A percentile compares a stretch with the other conserved stretches of the same genome.
Conservation (phyloP, 2,329 filamentous ascomycete genomes). For the Samsoniella hepiali region DNA sequence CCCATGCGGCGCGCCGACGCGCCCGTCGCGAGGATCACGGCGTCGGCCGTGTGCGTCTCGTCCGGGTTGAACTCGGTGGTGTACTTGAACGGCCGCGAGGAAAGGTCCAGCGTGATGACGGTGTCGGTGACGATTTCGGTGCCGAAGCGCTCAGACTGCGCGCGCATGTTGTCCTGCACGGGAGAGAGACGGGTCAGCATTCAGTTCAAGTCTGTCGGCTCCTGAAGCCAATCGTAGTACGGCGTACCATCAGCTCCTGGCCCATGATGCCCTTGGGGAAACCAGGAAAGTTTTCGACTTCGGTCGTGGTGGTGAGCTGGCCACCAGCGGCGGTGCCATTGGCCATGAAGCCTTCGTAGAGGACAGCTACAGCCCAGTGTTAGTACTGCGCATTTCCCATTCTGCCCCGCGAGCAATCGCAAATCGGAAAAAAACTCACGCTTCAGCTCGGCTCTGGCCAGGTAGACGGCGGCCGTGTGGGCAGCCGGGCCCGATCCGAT, state of each 20-base stretch:
- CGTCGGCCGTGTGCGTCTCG: slow-evolving; percentile 81
- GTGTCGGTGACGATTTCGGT: slow-evolving; percentile 93
- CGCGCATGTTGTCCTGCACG: slow-evolving; percentile 76
- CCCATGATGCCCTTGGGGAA: slow-evolving; percentile 90
- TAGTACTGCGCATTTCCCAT: slow-evolving; percentile 1
- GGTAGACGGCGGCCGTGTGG: slow-evolving; percentile 95
- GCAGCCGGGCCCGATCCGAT: slow-evolving; percentile 95
- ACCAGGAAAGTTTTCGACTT: slow-evolving; percentile 96
- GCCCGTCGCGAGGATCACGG: slow-evolving; percentile 91
- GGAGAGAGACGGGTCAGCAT: slow-evolving; percentile 7
- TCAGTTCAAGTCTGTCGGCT: no score
- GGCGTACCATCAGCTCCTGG: slow-evolving; percentile 72
- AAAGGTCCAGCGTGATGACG: slow-evolving; percentile 82
- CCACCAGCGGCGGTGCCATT: slow-evolving; percentile 95
- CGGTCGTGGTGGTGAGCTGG: slow-evolving; percentile 96
- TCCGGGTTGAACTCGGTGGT: slow-evolving; percentile 86
- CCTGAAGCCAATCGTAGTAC: background rate
- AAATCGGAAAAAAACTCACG: slow-evolving; percentile 47
- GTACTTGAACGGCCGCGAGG: slow-evolving; percentile 82
- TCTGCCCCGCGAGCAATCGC: background rate
- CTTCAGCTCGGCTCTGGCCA: slow-evolving; percentile 89
- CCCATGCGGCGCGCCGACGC: slow-evolving; percentile 83
- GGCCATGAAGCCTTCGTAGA: slow-evolving; percentile 97
- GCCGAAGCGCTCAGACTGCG: slow-evolving; percentile 86
- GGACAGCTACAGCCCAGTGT: slow-evolving; percentile 55